Evolutionary conservation across 2,329 filamentous ascomycete genomes (phyloP), one percentile per base, ranked within the genome.

Genomic region (Xylaria sp.): DNA sequence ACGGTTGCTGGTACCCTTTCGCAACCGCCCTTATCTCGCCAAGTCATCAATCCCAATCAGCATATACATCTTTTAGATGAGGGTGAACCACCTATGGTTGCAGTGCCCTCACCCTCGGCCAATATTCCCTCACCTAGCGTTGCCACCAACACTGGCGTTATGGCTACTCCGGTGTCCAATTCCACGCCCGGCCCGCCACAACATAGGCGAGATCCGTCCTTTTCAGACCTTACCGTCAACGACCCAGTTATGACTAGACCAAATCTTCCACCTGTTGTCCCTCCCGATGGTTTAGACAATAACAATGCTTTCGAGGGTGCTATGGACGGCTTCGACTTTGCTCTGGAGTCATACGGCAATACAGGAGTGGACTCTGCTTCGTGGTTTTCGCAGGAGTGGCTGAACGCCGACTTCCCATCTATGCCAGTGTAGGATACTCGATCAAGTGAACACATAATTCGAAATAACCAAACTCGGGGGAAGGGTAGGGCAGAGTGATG

Each of bases 281-380:
- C 73, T 8, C 74, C 76, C 27, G 74, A 75, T 19, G 74, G 75
- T 1, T 70, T 79, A 3, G 79, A 82, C 60, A 75, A 81, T n/a
- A 82, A 82, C 49, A 83, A 81, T 38, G 80, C 80, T 0, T 83
- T 82, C 47, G 81, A 83, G 55, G 80, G 81, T 2, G 79, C 80
- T 0, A 74, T 81, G 55, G 80, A 82, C 47, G 78, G 78, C 0
- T 73, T 82, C 1, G 80, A 80, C 25, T 74, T 82, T 21, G 80
- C 81, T 19, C 75, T 78, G 27, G 80, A 79, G 17, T 75, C 77
- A 1, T 80, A 82, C 66, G 79, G 79, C 1, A 74, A 71, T 61
- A 74, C 68, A 0, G 73, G 73, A 1, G 65, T 74, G 1, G 73
- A 75, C 17, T 71, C 73, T 1, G 65, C 68, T 10, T 70, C 72